Base-by-base conservation (phyloP, 805 yeast genomes). In the Teunomyces panamensis region DNA sequence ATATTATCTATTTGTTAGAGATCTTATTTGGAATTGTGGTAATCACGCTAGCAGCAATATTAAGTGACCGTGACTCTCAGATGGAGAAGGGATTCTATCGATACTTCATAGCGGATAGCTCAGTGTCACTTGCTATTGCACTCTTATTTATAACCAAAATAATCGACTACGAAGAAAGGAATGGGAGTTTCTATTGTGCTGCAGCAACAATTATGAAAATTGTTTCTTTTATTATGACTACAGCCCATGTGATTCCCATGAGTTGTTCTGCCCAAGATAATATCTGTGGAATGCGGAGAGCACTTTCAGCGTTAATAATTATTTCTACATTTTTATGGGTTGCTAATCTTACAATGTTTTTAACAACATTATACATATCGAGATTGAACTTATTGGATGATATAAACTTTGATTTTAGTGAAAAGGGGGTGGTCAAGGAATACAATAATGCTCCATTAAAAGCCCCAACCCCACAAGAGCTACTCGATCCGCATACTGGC, bases 151-250 rank as follows among this genome's bases (percentile, higher is more conserved):
- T 73, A 26, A 58, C 65, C 14, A 63, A 62, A n/a, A 49, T 69
- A n/a, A 61, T 73, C 44, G 65, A 65, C 45, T 73, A 67, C 47
- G 77, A 71, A 45, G 62, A 55, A 45, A 53, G 73, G 45, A 70
- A 70, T 47, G 77, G 77, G 2, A 65, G 71, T 27, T 68, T 72
- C 45, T 73, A 71, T 47, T 69, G 75, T 44, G 46, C 67, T 9
- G 55, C 65, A 2, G 69, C 72, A 2, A 51, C 65, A 16, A 41
- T 71, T 4, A 52, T 73, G 51, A 65, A 71, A 30, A 49, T 70
- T 8, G 65, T 68, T 11, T 61, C 75, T 5, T 67, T 74, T 50
- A 56, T 67, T 6, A 58, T 66, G 42, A 62, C 65, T 9, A 51
- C 61, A 1, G 54, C 68, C 5, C 51, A 51, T 9, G 50, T 71